Evolutionary conservation across 192 early-diverging fungal species (phyloP).

Genomic region (Pilaira anomala): DNA sequence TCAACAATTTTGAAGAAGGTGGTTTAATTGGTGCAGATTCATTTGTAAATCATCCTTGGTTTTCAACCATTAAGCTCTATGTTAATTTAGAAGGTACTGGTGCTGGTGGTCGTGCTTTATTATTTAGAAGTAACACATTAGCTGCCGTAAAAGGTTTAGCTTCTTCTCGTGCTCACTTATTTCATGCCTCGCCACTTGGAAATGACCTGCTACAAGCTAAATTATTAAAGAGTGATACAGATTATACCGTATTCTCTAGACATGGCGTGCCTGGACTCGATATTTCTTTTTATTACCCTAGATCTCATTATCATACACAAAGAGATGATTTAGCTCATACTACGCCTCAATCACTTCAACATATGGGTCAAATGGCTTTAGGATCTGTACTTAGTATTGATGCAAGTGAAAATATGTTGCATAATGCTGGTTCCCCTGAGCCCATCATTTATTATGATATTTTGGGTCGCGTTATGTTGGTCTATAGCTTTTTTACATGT

Average conservation of each 20-base stretch:
- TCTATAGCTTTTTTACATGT: conserved; percentile 27
- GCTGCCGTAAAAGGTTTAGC: conserved; percentile 34
- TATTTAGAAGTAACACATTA: conserved; percentile 54
- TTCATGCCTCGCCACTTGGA: conserved; percentile 61
- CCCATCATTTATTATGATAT: conserved; percentile 48
- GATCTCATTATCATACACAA: conserved; percentile 63
- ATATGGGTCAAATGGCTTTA: conserved; percentile 63
- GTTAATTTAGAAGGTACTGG: conserved; percentile 73
- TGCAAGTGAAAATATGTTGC: conserved; percentile 35
- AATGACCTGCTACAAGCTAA: conserved; percentile 61
- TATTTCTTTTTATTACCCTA: conserved; percentile 61
- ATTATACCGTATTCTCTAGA: conserved; percentile 60
- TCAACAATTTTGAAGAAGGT: conserved; percentile 71
- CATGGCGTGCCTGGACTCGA: conserved; percentile 63
- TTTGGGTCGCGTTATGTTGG: conserved; percentile 42
- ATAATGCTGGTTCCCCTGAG: conserved; percentile 28
- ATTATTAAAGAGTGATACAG: conserved; percentile 48
- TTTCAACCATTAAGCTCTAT: conserved; percentile 57
- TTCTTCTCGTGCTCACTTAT: conserved; percentile 46
- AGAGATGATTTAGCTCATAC: conserved; percentile 53
- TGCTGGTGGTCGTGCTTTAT: conserved; percentile 62
- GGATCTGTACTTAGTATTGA: conserved; percentile 48
- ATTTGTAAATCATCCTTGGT: conserved; percentile 66
- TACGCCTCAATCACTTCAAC: conserved; percentile 51
- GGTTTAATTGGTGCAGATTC: conserved; percentile 60